Percentiles rank a stretch among this genome's conserved stretches.
phyloP scores from a whole-genome alignment of 169 alveolate genomes.

The Besnoitia besnoiti region DNA sequence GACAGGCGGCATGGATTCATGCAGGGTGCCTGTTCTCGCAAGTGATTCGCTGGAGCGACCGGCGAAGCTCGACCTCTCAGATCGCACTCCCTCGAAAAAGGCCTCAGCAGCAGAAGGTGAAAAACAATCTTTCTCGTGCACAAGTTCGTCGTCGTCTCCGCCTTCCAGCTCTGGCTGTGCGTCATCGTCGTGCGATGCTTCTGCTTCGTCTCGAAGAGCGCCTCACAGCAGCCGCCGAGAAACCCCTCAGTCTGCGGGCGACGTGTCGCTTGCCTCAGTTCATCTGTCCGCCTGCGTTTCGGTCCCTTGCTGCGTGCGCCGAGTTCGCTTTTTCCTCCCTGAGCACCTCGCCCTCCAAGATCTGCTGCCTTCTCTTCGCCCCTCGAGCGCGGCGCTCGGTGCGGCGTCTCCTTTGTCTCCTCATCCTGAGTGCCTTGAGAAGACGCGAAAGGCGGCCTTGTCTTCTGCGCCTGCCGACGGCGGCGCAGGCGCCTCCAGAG shows the following conservation, averaged over 20 bases:
- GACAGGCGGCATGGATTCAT: too few relatives aligned
- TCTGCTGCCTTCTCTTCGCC: not conserved
- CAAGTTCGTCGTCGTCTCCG: too few relatives aligned
- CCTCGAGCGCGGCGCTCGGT: conserved; percentile 8
- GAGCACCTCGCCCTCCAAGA: conserved; percentile 13
- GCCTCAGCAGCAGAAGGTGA: too few relatives aligned
- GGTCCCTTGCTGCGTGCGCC: conserved; percentile 12
- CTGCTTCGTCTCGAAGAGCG: not conserved
- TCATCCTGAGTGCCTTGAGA: not conserved
- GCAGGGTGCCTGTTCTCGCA: too few relatives aligned
- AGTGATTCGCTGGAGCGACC: too few relatives aligned
- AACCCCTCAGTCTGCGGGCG: too few relatives aligned
- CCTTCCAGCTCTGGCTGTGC: not conserved
- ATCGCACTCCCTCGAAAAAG: too few relatives aligned
- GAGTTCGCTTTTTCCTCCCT: not conserved
- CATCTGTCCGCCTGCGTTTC: too few relatives aligned
- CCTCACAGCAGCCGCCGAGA: too few relatives aligned
- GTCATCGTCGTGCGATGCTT: not conserved
- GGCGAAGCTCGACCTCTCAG: too few relatives aligned
- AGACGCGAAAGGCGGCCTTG: not conserved
- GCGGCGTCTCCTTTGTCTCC: conserved; percentile 40
- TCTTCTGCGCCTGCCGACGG: not conserved
- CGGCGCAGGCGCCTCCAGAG: not conserved
- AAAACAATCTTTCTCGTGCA: too few relatives aligned
- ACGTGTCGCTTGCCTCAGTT: too few relatives aligned